Conservation (phyloP, 768 basidiomycete species). For the Leccinum boreale region DNA sequence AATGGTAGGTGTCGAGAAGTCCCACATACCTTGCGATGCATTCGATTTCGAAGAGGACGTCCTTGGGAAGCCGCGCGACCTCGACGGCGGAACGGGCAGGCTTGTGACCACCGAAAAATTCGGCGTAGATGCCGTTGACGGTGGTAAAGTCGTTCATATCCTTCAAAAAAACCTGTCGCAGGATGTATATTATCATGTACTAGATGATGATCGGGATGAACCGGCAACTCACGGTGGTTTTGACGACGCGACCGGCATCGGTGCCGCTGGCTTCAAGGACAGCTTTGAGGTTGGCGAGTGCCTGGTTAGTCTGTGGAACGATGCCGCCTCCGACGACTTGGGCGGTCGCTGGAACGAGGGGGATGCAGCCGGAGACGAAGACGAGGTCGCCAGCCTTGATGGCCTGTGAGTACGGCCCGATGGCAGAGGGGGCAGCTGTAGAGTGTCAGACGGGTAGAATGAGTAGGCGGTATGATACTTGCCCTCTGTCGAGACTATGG, state of each 20-base stretch:
- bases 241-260: slow-evolving; percentile 76
- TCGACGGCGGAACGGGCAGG: slow-evolving; percentile 93
- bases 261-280: slow-evolving; percentile 84
- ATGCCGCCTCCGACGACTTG: slow-evolving; percentile 32
- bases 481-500: slow-evolving; percentile 34
- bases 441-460: not conserved
- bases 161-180: slow-evolving; percentile 80
- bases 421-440: slow-evolving; percentile 70
- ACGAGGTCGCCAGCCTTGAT: slow-evolving; percentile 81
- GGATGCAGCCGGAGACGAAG: slow-evolving; percentile 88
- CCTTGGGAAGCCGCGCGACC: slow-evolving; percentile 83
- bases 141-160: slow-evolving; percentile 85
- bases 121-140: slow-evolving; percentile 79
- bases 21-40: slow-evolving; percentile 68
- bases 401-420: slow-evolving; percentile 88
- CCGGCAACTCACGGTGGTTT: slow-evolving; percentile 79
- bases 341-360: slow-evolving; percentile 70
- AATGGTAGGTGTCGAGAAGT: not conserved
- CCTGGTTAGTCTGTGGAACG: slow-evolving; percentile 62
- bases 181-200: not conserved
- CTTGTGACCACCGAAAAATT: slow-evolving; percentile 86
- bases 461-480: not conserved
- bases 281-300: slow-evolving; percentile 79
- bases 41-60: slow-evolving; percentile 92
- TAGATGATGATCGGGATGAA: not conserved